Evolutionary conservation across 495 filamentous ascomycete genomes (phyloP).

Genomic region (Xylaria sp.): DNA sequence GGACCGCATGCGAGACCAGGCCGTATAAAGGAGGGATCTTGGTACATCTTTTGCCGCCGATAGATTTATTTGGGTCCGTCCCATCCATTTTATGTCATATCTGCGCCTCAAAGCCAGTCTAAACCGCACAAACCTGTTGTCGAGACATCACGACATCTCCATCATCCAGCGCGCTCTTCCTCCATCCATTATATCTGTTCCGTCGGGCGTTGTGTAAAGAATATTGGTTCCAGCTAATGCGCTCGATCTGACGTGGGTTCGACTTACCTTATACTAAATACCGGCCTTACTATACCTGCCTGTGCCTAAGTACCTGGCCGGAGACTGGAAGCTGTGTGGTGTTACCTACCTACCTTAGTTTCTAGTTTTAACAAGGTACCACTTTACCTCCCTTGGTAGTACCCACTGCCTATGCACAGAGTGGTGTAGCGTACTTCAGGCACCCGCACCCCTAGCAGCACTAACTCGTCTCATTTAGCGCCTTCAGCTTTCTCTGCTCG

Average conservation of each 20-base stretch:
- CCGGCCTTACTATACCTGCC: background rate
- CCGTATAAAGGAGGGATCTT: conserved; percentile 23
- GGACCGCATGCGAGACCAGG: conserved; percentile 16
- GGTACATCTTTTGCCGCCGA: conserved; percentile 26
- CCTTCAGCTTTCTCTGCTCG: conserved; percentile 9
- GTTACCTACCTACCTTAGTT: no score
- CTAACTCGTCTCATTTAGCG: conserved; percentile 17
- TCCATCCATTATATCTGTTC: background rate
- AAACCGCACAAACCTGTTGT: conserved; percentile 21
- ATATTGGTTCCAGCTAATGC: no score
- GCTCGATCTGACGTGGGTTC: background rate
- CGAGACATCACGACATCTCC: background rate
- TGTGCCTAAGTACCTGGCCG: background rate
- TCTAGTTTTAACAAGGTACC: conserved; percentile 8
- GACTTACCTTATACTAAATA: background rate
- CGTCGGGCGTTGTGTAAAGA: background rate
- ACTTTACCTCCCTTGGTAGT: background rate
- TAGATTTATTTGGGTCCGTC: conserved; percentile 24
- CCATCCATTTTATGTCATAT: conserved; percentile 24
- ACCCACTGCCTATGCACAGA: background rate
- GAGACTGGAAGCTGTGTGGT: conserved; percentile 5
- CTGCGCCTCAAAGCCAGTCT: conserved; percentile 24
- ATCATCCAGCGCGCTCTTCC: background rate
- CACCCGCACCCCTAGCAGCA: conserved; percentile 18
- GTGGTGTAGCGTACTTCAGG: conserved; percentile 6